Evolutionary conservation across 495 filamentous ascomycete genomes (phyloP).

Genomic region (Penicillium angulare): DNA sequence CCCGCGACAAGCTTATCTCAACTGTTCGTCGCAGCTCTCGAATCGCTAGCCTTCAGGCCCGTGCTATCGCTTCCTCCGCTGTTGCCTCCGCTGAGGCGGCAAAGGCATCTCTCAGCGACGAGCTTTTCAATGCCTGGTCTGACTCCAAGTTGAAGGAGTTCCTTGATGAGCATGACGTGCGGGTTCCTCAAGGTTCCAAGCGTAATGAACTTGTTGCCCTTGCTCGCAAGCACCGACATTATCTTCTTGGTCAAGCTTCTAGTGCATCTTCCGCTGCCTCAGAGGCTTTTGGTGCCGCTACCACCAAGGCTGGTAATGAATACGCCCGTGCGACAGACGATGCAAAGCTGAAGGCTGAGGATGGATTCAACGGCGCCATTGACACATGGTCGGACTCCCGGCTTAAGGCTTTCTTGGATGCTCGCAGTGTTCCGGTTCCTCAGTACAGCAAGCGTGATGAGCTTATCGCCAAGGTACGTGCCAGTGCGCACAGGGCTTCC

Average conservation of each 20-base stretch:
- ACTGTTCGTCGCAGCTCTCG: conserved; percentile 88
- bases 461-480: conserved; percentile 71
- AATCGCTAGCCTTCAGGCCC: conserved; percentile 63
- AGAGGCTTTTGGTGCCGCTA: conserved; percentile 75
- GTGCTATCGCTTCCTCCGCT: conserved; percentile 59
- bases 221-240: conserved; percentile 82
- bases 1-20: conserved; percentile 84
- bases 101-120: conserved; percentile 70
- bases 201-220: conserved; percentile 88
- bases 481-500: conserved; percentile 69
- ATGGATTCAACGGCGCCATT: conserved; percentile 64
- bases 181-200: conserved; percentile 86
- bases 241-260: conserved; percentile 61
- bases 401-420: conserved; percentile 70
- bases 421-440: conserved; percentile 63
- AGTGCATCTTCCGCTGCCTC: conserved; percentile 51
- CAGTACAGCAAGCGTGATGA: conserved; percentile 76
- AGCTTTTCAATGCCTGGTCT: conserved; percentile 84
- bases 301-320: conserved; percentile 75
- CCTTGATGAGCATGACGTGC: conserved; percentile 70
- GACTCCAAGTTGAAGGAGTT: conserved; percentile 79
- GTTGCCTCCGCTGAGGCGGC: conserved; percentile 65
- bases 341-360: conserved; percentile 59
- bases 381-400: conserved; percentile 67
- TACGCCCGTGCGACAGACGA: conserved; percentile 74